Evolutionary conservation across 2,329 filamentous ascomycete species (phyloP).

Genomic region (Phaeophleospora eucalypticola): DNA sequence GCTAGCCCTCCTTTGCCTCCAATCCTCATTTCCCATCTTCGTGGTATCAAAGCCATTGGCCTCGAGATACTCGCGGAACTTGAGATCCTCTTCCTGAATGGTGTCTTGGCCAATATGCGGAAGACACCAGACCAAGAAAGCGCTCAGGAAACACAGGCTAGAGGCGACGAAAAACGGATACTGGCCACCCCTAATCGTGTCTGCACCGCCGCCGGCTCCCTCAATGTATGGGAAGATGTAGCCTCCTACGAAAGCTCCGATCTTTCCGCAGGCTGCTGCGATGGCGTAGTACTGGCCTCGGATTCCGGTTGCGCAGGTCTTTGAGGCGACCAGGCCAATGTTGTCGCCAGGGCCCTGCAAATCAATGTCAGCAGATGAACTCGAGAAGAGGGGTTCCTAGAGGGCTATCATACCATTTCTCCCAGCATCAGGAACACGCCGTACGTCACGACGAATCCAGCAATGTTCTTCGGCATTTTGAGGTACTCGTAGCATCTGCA

Average conservation of each 20-base stretch:
- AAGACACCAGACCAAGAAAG: constrained; percentile 62
- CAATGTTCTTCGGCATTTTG: constrained; percentile 63
- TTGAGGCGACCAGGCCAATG: constrained; percentile 80
- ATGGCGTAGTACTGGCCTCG: constrained; percentile 69
- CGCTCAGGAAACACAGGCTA: constrained; percentile 70
- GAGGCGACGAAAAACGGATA: constrained; percentile 89
- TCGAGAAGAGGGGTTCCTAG: too few relatives aligned
- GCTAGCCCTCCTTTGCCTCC: background rate
- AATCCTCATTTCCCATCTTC: constrained; percentile 23
- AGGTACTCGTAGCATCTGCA: constrained; percentile 68
- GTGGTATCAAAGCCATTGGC: constrained; percentile 68
- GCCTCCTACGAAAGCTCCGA: constrained; percentile 75
- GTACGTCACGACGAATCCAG: constrained; percentile 73
- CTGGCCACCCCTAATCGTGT: constrained; percentile 58
- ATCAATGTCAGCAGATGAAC: too few relatives aligned
- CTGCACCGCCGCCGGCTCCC: constrained; percentile 51
- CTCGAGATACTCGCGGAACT: constrained; percentile 70
- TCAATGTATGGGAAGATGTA: constrained; percentile 68
- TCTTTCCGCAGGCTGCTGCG: constrained; percentile 69
- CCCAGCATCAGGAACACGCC: constrained; percentile 71
- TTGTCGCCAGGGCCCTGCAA: constrained; percentile 91
- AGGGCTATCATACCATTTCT: too few relatives aligned
- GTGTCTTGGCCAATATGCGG: constrained; percentile 80
- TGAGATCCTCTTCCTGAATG: constrained; percentile 70
- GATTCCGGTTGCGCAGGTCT: constrained; percentile 82